Evolutionary conservation across 1,139 yeast genomes (phyloP).

Genomic region (Hansenula sp.): DNA sequence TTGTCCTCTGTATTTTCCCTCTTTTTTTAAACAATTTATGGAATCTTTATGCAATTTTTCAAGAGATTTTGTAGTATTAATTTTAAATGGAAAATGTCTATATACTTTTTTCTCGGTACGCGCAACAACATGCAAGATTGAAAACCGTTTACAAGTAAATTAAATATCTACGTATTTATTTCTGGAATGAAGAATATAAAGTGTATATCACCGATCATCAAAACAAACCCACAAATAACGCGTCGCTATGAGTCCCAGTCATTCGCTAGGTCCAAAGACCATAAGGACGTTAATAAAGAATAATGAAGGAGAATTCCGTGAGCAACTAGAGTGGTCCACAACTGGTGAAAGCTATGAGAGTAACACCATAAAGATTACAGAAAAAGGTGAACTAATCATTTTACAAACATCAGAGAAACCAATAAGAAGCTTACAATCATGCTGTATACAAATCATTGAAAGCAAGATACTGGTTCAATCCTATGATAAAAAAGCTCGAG

Average conservation of each 20-base stretch:
- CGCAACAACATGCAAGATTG: too few species aligned
- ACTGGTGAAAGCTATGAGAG: conserved; percentile 18
- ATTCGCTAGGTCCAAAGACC: conserved; percentile 3
- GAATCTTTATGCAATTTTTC: too few species aligned
- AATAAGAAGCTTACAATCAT: conserved; percentile 32
- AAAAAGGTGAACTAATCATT: conserved; percentile 20
- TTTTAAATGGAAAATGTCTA: too few species aligned
- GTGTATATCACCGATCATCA: too few species aligned
- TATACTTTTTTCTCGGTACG: too few species aligned
- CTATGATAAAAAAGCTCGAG: conserved; percentile 22
- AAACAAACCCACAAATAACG: too few species aligned
- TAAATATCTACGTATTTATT: too few species aligned
- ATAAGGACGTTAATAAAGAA: conserved; percentile 6
- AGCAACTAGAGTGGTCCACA: conserved; percentile 25
- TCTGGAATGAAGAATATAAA: too few species aligned
- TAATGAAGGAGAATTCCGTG: conserved; percentile 25
- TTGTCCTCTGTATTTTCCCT: neutral
- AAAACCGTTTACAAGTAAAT: too few species aligned
- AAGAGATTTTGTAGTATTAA: too few species aligned
- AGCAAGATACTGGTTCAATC: conserved; percentile 8
- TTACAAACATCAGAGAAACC: conserved; percentile 21
- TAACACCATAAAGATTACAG: conserved; percentile 22
- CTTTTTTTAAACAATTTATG: too few species aligned
- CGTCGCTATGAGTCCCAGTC: neutral
- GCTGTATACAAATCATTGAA: conserved; percentile 26